Base-by-base conservation (phyloP, 495 filamentous ascomycete species). In the Immersiella caudata region DNA sequence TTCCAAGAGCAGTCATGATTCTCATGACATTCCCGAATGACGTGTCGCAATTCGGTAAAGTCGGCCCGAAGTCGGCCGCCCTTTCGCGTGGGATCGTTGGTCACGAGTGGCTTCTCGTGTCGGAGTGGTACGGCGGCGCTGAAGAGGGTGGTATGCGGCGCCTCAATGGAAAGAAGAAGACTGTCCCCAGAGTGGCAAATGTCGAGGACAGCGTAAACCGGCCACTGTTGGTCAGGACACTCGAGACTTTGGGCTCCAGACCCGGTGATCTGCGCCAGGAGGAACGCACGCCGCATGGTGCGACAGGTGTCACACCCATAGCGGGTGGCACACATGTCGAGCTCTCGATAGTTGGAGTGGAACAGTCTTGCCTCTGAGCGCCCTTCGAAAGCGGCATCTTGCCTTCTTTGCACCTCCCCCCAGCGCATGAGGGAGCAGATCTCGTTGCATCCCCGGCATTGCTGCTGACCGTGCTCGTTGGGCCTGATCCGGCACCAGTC, bases 1-100 rank as follows among this genome's bases (percentile, higher is more conserved):
- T 66, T 71, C 18, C 71, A 77, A 14, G 71, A 73, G 55, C 73
- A 74, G 35, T 71, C 64, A 51, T 77, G 75, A 49, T 75, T 63
- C 3, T 69, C 40, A n/a, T 73, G 73, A 51, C 75, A 77, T 36
- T 67, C 64, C 3, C 62, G 65, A 12, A 77, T 49, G 56, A 74
- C 62, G 25, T 57, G 50, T 20, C 67, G 64, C 16, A 75, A 55
- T 49, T 73, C 68, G 21, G 59, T 27, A 29, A 74, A 74, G 52
- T 74, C 66, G 40, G 71, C 40, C 16, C 62, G 64, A n/a, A 74
- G 63, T 8, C 69, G 57, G 9, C 67, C 46, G n/a, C 27, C 60
- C 14, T 54, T 35, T 27, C 50, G 70, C 12, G 69, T 72, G 16
- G 55, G 63, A 29, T 65, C 58, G 11, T 6, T 6, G 33, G 66